A percentile compares a stretch with the other conserved stretches of the same genome.
Conservation (phyloP, 352 stramenopile species). For the Phytophthora litchii region DNA sequence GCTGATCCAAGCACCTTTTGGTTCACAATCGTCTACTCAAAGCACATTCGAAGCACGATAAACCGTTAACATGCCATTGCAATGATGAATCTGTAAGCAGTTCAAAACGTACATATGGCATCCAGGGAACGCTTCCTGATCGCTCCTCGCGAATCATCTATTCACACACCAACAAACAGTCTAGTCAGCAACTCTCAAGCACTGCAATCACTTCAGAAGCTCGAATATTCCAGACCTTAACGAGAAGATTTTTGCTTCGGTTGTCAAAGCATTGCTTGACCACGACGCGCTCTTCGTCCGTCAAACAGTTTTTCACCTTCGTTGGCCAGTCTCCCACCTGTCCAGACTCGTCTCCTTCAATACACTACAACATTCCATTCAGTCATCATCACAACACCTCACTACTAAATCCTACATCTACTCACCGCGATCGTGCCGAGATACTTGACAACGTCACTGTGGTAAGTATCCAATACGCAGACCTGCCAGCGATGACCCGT, state of each 20-base stretch:
- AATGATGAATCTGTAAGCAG: not conserved
- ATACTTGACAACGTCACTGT: slow-evolving; percentile 77
- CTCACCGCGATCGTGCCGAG: slow-evolving; percentile 74
- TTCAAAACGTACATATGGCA: slow-evolving; percentile 68
- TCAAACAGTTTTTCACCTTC: slow-evolving; percentile 78
- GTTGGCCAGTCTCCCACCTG: slow-evolving; percentile 69
- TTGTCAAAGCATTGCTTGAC: slow-evolving; percentile 71
- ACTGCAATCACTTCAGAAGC: not conserved
- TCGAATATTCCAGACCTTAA: slow-evolving; percentile 34
- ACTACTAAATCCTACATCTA: not conserved
- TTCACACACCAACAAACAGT: slow-evolving; percentile 3
- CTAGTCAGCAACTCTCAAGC: not conserved
- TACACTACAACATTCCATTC: slow-evolving; percentile 43
- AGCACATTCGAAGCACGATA: not conserved
- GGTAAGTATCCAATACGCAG: slow-evolving; percentile 79
- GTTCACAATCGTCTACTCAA: slow-evolving; percentile 63
- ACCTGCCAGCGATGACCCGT: slow-evolving; percentile 72
- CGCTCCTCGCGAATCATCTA: slow-evolving; percentile 72
- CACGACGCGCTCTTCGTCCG: slow-evolving; percentile 53
- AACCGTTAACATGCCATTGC: not conserved
- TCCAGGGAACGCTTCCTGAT: slow-evolving; percentile 59
- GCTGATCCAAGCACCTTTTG: slow-evolving; percentile 61
- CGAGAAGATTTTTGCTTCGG: slow-evolving; percentile 55
- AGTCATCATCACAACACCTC: not conserved
- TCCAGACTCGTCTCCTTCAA: slow-evolving; percentile 79